phyloP scores from a whole-genome alignment of 2,329 filamentous ascomycete genomes.

The Fusarium coicis region DNA sequence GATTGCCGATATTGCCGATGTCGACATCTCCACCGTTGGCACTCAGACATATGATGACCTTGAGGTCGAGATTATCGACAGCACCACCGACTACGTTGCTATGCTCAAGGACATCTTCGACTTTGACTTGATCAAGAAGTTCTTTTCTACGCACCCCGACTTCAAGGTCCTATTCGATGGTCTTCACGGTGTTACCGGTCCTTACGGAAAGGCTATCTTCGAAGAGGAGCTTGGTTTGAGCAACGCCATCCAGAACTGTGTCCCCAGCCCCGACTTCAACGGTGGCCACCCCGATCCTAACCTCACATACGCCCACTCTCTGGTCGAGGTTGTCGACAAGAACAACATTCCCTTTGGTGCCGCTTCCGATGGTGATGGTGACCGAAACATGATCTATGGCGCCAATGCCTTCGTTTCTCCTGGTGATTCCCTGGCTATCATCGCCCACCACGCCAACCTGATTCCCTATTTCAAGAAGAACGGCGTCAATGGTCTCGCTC shows the following conservation, averaged over 20 bases:
- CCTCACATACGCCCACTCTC: conserved; percentile 93
- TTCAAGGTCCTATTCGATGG: conserved; percentile 98
- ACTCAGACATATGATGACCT: conserved; percentile 84
- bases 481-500: conserved; percentile 92
- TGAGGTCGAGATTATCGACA: conserved; percentile 96
- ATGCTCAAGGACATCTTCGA: conserved; percentile 99
- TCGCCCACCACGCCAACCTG: conserved; percentile 93
- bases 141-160: conserved; percentile 85
- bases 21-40: conserved; percentile 87
- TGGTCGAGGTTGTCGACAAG: conserved; percentile 94
- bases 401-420: conserved; percentile 96
- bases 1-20: conserved; percentile 84
- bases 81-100: conserved; percentile 87
- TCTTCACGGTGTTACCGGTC: conserved; percentile 92
- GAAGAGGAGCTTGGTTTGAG: conserved; percentile 90
- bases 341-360: conserved; percentile 94
- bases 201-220: conserved; percentile 95
- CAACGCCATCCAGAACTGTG: conserved; percentile 85
- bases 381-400: conserved; percentile 99
- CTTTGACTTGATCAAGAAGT: conserved; percentile 94
- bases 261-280: conserved; percentile 92
- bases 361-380: conserved; percentile 95
- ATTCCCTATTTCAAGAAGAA: conserved; percentile 99
- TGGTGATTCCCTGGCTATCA: conserved; percentile 96
- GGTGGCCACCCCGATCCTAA: conserved; percentile 98